Base-by-base conservation (phyloP, 345 rosid species). In the Aquilaria yunnanensis region DNA sequence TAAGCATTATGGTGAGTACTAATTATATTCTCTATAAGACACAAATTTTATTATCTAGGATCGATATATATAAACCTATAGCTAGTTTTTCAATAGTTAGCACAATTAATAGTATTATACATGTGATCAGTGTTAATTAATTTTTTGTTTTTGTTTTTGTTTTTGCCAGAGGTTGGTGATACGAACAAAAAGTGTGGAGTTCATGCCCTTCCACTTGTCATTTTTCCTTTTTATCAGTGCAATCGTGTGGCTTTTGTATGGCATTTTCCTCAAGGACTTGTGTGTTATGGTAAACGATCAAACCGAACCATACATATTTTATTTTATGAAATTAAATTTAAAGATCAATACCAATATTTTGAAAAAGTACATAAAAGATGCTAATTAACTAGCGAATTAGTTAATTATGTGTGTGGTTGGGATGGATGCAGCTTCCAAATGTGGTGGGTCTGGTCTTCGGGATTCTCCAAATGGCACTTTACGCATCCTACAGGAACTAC, bases 371-470 rank as follows among this genome's bases (percentile, higher is more conserved):
- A 9, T 2, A 37, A 37, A 1, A 37, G 8, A 37, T 37, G 8
- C 7, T 37, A 37, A 37, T 3, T 37, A 23, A 23, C 23, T 23
- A 23, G 23, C 23, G 1, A 23, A 23, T 23, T 23, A 23, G 23
- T 23, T 23, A 37, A 37, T 37, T 9, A 3, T 37, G 43, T 37
- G 43, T 37, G 43, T 7, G 5, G 43, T 37, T 3, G 5, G 4
- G 43, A 3, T 37, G 10, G 46, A 14, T 51, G 50, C 62, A 91
- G 97, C 56, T 95, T 56, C 97, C 97, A 51, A 95, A 91, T 41
- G 72, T 89, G 11, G 47, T 91, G 50, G 99, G 99, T 6, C 86
- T 95, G 45, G 11, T 75, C 47, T 85, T 89, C 11, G 99, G 97
- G 2, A 59, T 85, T 9, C 55, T 83, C 59, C 97, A 91, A 33